Base-by-base conservation (phyloP, 352 stramenopile genomes). In the Phytophthora cactorum region DNA sequence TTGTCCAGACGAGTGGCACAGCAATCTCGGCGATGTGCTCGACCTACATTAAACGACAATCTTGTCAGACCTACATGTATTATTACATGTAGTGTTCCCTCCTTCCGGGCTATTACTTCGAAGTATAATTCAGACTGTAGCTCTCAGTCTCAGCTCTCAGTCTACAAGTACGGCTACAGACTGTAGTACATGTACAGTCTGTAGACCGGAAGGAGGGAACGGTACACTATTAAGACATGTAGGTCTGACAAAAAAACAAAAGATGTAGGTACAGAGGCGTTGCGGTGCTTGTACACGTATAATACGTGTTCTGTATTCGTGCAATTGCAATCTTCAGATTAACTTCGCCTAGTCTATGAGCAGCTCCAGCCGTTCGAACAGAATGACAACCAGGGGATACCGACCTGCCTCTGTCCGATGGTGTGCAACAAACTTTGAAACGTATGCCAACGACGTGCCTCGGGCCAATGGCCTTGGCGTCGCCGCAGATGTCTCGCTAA, bases 271-370 rank as follows among this genome's bases (percentile, higher is more conserved):
- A 43, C 12, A n/a, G 36, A 43, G 12, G 36, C 11, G 36, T 5
- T 43, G 38, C 31, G 32, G 52, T 34, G 22, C 3, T 31, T 9
- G 51, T 46, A 57, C 60, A 54, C 29, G 25, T 57, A 52, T 63
- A 36, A 34, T 17, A 22, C 22, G 22, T 22, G 22, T 22, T 0
- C 22, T 56, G 34, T 14, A 28, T 46, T 52, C 58, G 27, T 52
- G 22, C 54, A 28, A 32, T 51, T 52, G 53, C 27, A 55, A 17
- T 2, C 17, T 28, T 46, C 31, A 49, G 27, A 68, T 63, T 68
- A 67, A 62, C 25, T 5, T 60, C 25, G 60, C 32, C 51, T n/a
- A 14, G 52, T 57, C 60, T 68, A 27, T 68, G 52, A 34, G 62
- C 15, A 3, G 31, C 43, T n/a, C 10, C 62, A 69, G 62, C 36